phyloP scores from a whole-genome alignment of 768 basidiomycete genomes.

The Goffeauzyma gilvescens region DNA sequence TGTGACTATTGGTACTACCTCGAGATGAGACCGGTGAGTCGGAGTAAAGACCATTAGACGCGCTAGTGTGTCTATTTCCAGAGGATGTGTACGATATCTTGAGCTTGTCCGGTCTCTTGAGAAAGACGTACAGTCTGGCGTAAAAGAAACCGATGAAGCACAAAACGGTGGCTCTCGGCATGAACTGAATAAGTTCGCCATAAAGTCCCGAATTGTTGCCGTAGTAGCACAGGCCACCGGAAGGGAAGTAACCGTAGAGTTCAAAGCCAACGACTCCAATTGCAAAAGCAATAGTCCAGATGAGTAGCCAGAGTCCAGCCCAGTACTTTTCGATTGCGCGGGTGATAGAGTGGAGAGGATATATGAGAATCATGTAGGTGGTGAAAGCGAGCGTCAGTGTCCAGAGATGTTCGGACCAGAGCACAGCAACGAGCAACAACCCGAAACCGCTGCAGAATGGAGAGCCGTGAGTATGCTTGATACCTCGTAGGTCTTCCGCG shows the following conservation, averaged over 20 bases:
- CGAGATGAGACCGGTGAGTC: too few species aligned
- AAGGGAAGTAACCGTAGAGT: constrained; percentile 22
- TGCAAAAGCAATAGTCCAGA: constrained; percentile 21
- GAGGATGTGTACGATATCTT: constrained; percentile 19
- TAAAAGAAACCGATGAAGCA: constrained; percentile 26
- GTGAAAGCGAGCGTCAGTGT: constrained; percentile 28
- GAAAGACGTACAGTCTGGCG: constrained; percentile 30
- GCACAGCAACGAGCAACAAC: constrained; percentile 16
- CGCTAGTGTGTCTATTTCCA: not conserved
- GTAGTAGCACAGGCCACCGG: constrained; percentile 29
- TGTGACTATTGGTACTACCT: too few species aligned
- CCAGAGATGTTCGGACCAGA: constrained; percentile 32
- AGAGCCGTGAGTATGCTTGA: constrained; percentile 13
- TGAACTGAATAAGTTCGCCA: constrained; percentile 31
- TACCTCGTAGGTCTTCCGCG: constrained; percentile 11
- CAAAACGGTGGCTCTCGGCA: constrained; percentile 30
- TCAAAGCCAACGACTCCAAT: constrained; percentile 20
- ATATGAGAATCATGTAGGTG: constrained; percentile 32
- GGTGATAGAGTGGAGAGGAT: constrained; percentile 28
- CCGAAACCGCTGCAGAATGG: constrained; percentile 24
- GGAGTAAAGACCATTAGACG: too few species aligned
- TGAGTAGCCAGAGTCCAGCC: constrained; percentile 20
- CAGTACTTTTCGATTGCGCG: constrained; percentile 24
- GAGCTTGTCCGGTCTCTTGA: constrained; percentile 32
- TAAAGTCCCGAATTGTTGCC: constrained; percentile 25